Evolutionary conservation across 345 rosid genomes (phyloP), one percentile per base, ranked within the genome.

Genomic region (Anacardium occidentale): DNA sequence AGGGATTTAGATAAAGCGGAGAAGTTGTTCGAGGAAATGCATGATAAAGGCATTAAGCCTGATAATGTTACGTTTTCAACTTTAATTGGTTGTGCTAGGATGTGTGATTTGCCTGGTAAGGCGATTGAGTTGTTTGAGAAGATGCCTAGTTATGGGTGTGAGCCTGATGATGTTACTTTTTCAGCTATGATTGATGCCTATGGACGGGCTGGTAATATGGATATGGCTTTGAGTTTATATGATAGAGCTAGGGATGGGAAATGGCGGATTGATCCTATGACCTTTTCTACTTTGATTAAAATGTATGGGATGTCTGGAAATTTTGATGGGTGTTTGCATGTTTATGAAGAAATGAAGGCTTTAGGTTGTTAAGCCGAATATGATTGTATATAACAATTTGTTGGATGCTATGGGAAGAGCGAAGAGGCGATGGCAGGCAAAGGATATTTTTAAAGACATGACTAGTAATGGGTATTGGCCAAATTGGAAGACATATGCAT

Each of bases 341-440:
- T 94, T 69, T 92, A 84, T 32, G 95, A 94, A 79, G 98, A 92
- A 82, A 87, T 92, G 92, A 94, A 94, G 90, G 90, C 89, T 29
- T 71, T 90, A 45, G 90, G 89, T n/a, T 59, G 87, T 74, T 69
- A 92, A 88, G 79, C 90, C 97, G 2, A 92, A 90, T 83, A 48
- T 88, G 68, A 82, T 83, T 61, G 71, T 80, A 3, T 92, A 85
- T 76, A 94, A 90, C 81, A 89, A 87, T 71, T 59, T 94, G 83
- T 75, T 94, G 75, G 95, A 90, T 83, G 84, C 89, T 4, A 92
- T 94, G 98, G 97, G 98, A 55, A 89, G 88, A 82, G 97, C 97
- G 29, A 90, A 78, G 89, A 92, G 97, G 85, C 98, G 97, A 5
- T 94, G 97, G 95, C 95, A 89, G 79, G 97, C 85, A 0, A 92